Evolutionary conservation across 1,139 yeast species (phyloP), one percentile per base, ranked within the genome.

Genomic region (Magnusiomyces paraingens): DNA sequence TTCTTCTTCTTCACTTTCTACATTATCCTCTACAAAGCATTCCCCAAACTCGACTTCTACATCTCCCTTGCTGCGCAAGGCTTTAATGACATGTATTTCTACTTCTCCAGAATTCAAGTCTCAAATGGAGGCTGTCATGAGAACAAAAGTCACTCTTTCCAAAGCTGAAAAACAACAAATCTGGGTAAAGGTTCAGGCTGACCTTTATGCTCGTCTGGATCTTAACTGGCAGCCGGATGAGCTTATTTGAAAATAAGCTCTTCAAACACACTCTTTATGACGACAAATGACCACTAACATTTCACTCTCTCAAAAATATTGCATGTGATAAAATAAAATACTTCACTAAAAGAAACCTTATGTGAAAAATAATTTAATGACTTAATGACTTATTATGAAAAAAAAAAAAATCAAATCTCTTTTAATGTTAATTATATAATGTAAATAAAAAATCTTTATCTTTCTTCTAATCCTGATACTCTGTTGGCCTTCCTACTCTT

Each of bases 141-240:
- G 20, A 50, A 50, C 55, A 15, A 70, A 69, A 54, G 62, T 66
- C 15, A 65, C 64, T 55, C 65, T 82, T 48, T 70, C 79, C 1
- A 76, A 78, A 59, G 79, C 75, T 47, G 83, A 82, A 61, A 82
- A 81, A 65, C 76, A 77, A 51, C 66, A 68, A 50, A 67, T 82
- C 26, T 83, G 88, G 88, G 76, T 76, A 22, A 79, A 76, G 46
- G 83, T 82, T 32, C 88, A 83, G 66, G 65, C 76, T 14, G 72
- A 72, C 50, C 80, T 83, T 40, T 82, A 82, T 64, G 71, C 71
- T 49, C 70, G 82, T 51, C 63, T 83, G 49, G 83, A 82, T 0
- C 67, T 81, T 43, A 81, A 80, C 64, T 81, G 85, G 84, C 73
- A 73, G 47, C 82, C 84, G 0, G 84, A 80, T 60, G 70, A 65